Base-by-base conservation (phyloP, 2,329 filamentous ascomycete species). In the Nemania serpens region DNA sequence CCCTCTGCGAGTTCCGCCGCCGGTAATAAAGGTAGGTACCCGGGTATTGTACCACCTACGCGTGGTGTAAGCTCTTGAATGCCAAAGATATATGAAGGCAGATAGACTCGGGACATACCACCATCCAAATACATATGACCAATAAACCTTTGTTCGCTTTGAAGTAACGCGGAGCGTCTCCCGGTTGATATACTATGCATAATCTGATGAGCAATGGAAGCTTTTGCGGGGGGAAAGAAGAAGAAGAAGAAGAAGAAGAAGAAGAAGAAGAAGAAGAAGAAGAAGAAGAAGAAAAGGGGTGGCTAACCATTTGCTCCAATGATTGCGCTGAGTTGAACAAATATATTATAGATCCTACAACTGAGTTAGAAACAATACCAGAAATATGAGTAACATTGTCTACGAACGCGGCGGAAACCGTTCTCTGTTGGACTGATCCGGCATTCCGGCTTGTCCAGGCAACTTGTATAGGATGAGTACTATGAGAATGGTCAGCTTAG, bases 381-480 rank as follows among this genome's bases (percentile, higher is more conserved):
- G 25, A 7, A 7, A 29, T 3, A 76, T 75, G 0, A 76, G 77
- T 13, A 18, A 2, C 6, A 3, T 1, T n/a, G 10, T 53, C 22
- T 1, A 62, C 74, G 62, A 62, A 75, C 75, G 72, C 71, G 6
- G 74, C 73, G 57, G 74, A 76, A 17, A 87, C 82, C 2, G 84
- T 84, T 34, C 85, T 75, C 36, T 84, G 86, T 46, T 84, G 78
- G 2, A 87, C 84, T 12, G 80, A 81, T 49, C 84, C 83, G 0
- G 83, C 79, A 66, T 87, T 87, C 51, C 84, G 77, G 33, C 81
- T 84, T 2, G 80, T 84, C 75, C 83, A 83, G 0, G 82, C 84
- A 3, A 85, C 84, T 37, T 86, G 76, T n/a, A 87, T 82, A 0
- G 84, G 83, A 67, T 87, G 82, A 5, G 72, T 71, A 55, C 73